phyloP scores from a whole-genome alignment of 768 basidiomycete genomes.

The Boletus vermiculosoides region DNA sequence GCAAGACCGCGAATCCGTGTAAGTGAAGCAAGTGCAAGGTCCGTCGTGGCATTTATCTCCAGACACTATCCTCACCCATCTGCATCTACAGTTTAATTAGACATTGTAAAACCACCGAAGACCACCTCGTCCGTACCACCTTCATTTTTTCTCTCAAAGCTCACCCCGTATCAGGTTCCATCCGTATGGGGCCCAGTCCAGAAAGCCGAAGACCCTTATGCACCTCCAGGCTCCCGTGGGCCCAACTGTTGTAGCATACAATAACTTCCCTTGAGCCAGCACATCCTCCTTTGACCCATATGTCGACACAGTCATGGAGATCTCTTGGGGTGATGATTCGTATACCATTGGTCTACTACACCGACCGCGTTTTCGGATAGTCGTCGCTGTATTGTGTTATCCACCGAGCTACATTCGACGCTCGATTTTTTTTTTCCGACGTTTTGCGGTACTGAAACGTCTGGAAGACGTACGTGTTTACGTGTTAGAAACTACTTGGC shows the following conservation, averaged over 20 bases:
- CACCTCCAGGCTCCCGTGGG: conserved; percentile 57
- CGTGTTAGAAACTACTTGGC: neutral
- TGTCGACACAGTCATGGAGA: neutral
- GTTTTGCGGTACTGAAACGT: conserved; percentile 11
- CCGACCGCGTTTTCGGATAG: conserved; percentile 8
- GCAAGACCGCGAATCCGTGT: conserved; percentile 68
- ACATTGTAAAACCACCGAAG: conserved; percentile 72
- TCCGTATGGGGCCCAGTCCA: conserved; percentile 97
- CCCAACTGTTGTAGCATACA: conserved; percentile 60
- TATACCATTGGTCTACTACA: conserved; percentile 16
- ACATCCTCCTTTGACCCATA: neutral
- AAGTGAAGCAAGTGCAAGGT: conserved; percentile 71
- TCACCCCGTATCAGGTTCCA: conserved; percentile 60
- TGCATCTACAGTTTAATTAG: conserved; percentile 54
- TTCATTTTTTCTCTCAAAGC: conserved; percentile 1
- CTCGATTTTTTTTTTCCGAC: conserved; percentile 1
- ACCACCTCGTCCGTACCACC: conserved; percentile 53
- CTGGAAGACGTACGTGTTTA: conserved; percentile 1
- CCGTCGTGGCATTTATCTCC: conserved; percentile 24
- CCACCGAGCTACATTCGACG: conserved; percentile 6
- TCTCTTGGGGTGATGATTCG: neutral
- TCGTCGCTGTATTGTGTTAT: conserved; percentile 11
- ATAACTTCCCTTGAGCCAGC: conserved; percentile 29
- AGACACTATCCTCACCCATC: conserved; percentile 3
- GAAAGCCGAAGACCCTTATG: conserved; percentile 91